Evolutionary conservation across 305 asterid species (phyloP), one percentile per base, ranked within the genome.

Genomic region (Fraxinus ornus): DNA sequence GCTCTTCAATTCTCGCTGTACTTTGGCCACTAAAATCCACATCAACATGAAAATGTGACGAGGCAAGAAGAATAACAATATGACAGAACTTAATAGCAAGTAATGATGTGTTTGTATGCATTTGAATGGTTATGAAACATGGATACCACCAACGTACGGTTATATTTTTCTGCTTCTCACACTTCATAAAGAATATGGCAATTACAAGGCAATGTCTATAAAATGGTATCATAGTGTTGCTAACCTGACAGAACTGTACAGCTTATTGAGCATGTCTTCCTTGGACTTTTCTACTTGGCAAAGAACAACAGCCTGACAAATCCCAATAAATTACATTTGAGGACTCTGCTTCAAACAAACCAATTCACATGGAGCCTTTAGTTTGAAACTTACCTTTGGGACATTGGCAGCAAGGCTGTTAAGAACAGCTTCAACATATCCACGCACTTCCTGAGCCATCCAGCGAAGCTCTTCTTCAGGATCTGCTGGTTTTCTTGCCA

Each of bases 371-470:
- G 52, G 26, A 76, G 68, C 13, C 22, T 75, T 72, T 19, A 41
- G 32, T 74, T 41, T 47, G 57, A 84, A 81, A 81, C 83, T 28
- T 76, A 93, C 99, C 92, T 97, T 97, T 79, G 99, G 99, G 75
- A 95, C 99, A 90, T 97, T 97, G 78, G 99, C 99, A 70, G 98
- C 99, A 82, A 97, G 98, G 84, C 99, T 97, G 86, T 97, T 97
- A 10, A 97, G 94, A 87, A 97, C 99, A 68, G 99, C 99, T 90
- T 97, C 99, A 70, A 97, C 97, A 86, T 97, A 97, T 83, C 99
- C 99, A 17, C 98, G 98, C 85, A 97, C 99, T 95, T 97, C 99
- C 86, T 97, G 99, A 86, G 99, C 88, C 98, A 97, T 97, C 99
- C 98, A 97, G 82, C 98, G 93, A 85, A 97, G 98, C 86, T 97